Percentiles rank a stretch among this genome's conserved stretches.
These are phyloP conservation scores for Penicillium sp. DNA, from an alignment of 2,329 filamentous ascomycete genomes.

Conservation along the genomic window DNA sequence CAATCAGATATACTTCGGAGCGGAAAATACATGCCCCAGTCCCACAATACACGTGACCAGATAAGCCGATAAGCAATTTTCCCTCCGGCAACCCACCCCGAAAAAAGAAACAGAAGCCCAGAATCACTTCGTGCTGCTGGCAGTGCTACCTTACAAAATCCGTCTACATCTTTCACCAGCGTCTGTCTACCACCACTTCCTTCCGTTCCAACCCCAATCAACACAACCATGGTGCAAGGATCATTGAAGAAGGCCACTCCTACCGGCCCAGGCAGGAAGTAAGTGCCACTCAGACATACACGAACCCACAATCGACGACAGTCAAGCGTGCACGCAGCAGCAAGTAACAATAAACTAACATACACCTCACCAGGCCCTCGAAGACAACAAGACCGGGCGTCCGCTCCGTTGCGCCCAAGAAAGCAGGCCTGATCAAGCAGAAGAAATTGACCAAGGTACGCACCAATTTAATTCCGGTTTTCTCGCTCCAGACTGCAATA, in stretches of 20 bases:
- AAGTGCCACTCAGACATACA: neutral
- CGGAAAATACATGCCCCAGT: neutral
- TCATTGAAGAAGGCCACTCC: constrained; percentile 44
- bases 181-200: neutral
- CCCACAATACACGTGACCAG: neutral
- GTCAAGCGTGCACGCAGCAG: neutral
- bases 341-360: neutral
- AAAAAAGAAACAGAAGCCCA: constrained; percentile 2
- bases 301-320: neutral
- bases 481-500: neutral
- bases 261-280: constrained; percentile 40
- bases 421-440: constrained; percentile 57
- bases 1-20: constrained; percentile 2
- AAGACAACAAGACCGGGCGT: constrained; percentile 57
- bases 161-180: neutral
- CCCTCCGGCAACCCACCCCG: constrained; percentile 7
- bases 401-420: constrained; percentile 65
- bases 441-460: constrained; percentile 61
- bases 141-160: constrained; percentile 9
- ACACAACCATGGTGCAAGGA: constrained; percentile 47
- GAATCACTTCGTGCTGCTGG: constrained; percentile 19
- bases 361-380: constrained; percentile 17
- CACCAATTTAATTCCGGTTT: neutral
- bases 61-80: constrained; percentile 14
- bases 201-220: neutral